phyloP scores from a whole-genome alignment of 176 grass and related monocot genomes.

The Oryza glaberrima region DNA sequence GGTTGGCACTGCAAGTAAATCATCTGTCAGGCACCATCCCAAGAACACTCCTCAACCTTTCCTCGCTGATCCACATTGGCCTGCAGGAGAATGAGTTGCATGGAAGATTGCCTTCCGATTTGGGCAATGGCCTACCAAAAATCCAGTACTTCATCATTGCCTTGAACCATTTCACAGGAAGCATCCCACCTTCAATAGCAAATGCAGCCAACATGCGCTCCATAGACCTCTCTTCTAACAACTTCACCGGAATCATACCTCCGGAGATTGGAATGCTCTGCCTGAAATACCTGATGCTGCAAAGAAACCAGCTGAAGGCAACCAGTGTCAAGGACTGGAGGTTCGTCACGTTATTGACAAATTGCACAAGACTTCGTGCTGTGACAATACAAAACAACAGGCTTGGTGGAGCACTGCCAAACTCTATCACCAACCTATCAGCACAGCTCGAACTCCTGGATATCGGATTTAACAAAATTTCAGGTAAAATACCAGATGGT shows the following conservation, averaged over 20 bases:
- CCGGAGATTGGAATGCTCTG: constrained; percentile 44
- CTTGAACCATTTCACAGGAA: constrained; percentile 42
- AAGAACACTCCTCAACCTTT: constrained; percentile 35
- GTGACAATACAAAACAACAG: constrained; percentile 48
- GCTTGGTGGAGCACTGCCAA: constrained; percentile 30
- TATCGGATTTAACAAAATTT: constrained; percentile 50
- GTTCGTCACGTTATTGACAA: constrained; percentile 43
- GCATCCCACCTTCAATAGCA: constrained; percentile 42
- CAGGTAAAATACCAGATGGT: constrained; percentile 39
- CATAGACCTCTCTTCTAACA: constrained; percentile 53
- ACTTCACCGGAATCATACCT: constrained; percentile 42
- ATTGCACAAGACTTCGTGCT: constrained; percentile 46
- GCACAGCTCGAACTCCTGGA: constrained; percentile 41
- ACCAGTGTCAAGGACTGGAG: constrained; percentile 14
- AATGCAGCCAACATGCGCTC: constrained; percentile 45
- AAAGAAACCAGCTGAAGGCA: constrained; percentile 37
- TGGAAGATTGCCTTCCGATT: constrained; percentile 36
- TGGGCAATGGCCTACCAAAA: constrained; percentile 41
- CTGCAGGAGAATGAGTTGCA: constrained; percentile 43
- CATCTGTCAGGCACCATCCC: constrained; percentile 43
- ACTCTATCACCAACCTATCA: constrained; percentile 43
- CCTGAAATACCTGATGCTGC: constrained; percentile 29
- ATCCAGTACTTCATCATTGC: constrained; percentile 40
- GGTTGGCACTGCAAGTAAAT: constrained; percentile 34
- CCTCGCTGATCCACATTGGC: constrained; percentile 42